Base-by-base conservation (phyloP, 495 filamentous ascomycete genomes). In the Clohesyomyces aquaticus region DNA sequence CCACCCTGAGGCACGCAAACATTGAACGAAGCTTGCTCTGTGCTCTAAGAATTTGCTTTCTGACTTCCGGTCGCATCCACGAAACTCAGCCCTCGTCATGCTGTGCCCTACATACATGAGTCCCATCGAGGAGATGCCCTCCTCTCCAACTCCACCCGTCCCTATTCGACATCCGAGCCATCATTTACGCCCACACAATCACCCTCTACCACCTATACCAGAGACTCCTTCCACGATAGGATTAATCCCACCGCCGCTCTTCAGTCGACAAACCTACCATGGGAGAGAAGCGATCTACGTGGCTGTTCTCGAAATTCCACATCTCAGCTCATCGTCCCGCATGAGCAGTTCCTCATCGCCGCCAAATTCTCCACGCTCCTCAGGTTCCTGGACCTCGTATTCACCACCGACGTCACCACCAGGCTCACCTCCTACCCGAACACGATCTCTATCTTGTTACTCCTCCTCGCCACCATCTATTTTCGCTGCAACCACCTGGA, bases 381-480 rank as follows among this genome's bases (percentile, higher is more conserved):
- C 50, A 3, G 48, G 2, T 1, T 46, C 50, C 14, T 38, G 42
- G 6, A 47, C 51, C 8, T 55, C 59, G 29, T 38, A 38, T 38
- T 47, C 59, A 1, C 59, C 59, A 35, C 12, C 52, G 25, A 49
- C 59, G 14, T 55, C 59, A 29, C 38, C 50, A 9, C 59, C 59
- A 14, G 53, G 35, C 21, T 62, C 59, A 16, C 59, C 59, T 21
- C 12, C 45, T 4, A 28, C 51, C 2, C 46, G 48, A 25, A 22
- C 58, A 2, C 22, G 56, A 35, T 41, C 48, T 19, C 27, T 51
- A 16, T 50, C 45, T n/a, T n/a, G n/a, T 4, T 53, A 61, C 29
- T 22, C 45, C 19, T 25, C 60, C 53, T 57, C 45, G 1, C 32
- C 48, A 51, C 18, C 59, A 9, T 19, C 29, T 4, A 32, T 28